Conservation (phyloP, 78 protist genomes). For the Guillardia theta region DNA sequence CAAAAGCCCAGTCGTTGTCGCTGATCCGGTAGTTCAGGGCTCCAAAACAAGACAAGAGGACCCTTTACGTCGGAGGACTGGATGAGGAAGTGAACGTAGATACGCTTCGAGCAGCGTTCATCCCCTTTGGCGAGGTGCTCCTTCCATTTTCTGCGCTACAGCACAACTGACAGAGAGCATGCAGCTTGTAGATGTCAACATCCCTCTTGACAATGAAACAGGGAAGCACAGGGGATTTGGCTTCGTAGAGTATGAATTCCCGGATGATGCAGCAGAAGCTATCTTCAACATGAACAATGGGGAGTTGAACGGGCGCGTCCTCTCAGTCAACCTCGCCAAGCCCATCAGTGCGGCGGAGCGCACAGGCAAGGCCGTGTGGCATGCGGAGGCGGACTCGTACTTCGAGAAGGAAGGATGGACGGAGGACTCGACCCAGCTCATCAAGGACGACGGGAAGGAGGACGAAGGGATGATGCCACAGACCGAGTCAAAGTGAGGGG, state of each 20-base stretch:
- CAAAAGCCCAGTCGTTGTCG: too few species aligned
- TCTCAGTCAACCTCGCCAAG: slow-evolving; percentile 28
- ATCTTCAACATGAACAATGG: slow-evolving; percentile 41
- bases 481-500: too few species aligned
- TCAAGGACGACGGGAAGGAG: too few species aligned
- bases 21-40: neutral
- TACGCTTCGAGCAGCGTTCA: neutral
- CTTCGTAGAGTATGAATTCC: slow-evolving; percentile 45
- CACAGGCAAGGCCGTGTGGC: slow-evolving; percentile 9
- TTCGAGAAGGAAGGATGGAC: slow-evolving; percentile 18
- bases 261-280: slow-evolving; percentile 15
- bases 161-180: neutral
- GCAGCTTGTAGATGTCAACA: slow-evolving; percentile 49
- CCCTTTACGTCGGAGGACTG: slow-evolving; percentile 23
- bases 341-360: slow-evolving; percentile 14
- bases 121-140: slow-evolving; percentile 35
- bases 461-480: too few species aligned
- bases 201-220: slow-evolving; percentile 34
- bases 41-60: slow-evolving; percentile 27
- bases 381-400: slow-evolving; percentile 36
- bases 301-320: slow-evolving; percentile 11
- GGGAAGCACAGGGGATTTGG: slow-evolving; percentile 53
- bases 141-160: neutral
- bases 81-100: neutral
- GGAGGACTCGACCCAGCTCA: too few species aligned